These are phyloP conservation scores for Ustilago nuda DNA, from an alignment of 1,284 basidiomycete genomes.

Conservation along the genomic window DNA sequence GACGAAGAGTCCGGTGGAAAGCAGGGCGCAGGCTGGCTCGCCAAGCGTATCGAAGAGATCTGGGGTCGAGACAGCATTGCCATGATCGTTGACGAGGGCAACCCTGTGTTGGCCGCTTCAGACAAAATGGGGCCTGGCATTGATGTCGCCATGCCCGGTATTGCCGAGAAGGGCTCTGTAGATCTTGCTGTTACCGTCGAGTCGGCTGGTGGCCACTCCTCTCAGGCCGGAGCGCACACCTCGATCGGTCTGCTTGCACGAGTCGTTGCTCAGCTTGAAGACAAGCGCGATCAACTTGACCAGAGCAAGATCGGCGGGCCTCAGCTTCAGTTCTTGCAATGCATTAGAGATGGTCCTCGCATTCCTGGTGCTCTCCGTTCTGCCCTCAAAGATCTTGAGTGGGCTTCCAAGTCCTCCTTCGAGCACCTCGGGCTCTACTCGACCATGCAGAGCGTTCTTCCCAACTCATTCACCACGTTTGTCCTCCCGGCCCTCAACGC, in stretches of 20 bases:
- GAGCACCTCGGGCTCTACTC: conserved; percentile 24
- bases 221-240: conserved; percentile 58
- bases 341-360: conserved; percentile 73
- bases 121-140: conserved; percentile 48
- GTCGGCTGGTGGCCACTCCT: conserved; percentile 78
- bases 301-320: conserved; percentile 42
- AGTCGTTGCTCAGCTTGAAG: conserved; percentile 38
- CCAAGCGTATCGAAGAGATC: conserved; percentile 47
- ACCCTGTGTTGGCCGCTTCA: conserved; percentile 37
- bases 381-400: conserved; percentile 68
- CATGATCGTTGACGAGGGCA: conserved; percentile 66
- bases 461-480: conserved; percentile 30
- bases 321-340: conserved; percentile 71
- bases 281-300: conserved; percentile 37
- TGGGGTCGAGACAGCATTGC: conserved; percentile 58
- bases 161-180: conserved; percentile 78
- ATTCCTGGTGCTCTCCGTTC: conserved; percentile 71
- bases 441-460: conserved; percentile 25
- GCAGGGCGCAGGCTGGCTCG: conserved; percentile 61
- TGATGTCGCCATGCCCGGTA: conserved; percentile 71
- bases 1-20: conserved; percentile 75
- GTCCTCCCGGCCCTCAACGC: conserved; percentile 29
- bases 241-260: conserved; percentile 48
- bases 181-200: conserved; percentile 55
- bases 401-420: conserved; percentile 45